Evolutionary conservation across 208 protist species (phyloP).

Genomic region (Trypanosomatidae sp.): DNA sequence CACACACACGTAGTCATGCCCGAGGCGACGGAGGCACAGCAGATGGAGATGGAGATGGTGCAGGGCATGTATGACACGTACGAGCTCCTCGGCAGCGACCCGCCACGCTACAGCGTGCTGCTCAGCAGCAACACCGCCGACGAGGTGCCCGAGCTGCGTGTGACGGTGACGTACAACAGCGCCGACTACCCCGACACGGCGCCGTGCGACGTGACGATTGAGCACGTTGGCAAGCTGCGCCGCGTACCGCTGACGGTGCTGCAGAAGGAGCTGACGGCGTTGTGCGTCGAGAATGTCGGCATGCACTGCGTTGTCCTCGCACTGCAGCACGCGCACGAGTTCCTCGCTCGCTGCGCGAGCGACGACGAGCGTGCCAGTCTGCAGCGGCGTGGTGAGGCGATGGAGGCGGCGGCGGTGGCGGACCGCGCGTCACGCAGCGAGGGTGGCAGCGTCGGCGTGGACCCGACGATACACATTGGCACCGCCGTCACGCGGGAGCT

Average conservation of each 20-base stretch:
- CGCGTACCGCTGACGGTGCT: slow-evolving; percentile 44
- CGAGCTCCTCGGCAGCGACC: slow-evolving; percentile 42
- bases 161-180: slow-evolving; percentile 53
- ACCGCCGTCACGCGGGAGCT: slow-evolving; percentile 71
- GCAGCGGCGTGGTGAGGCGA: slow-evolving; percentile 40
- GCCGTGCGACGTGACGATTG: slow-evolving; percentile 28
- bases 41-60: slow-evolving; percentile 89
- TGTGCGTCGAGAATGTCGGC: slow-evolving; percentile 61
- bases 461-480: slow-evolving; percentile 70
- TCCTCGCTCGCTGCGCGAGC: slow-evolving; percentile 28
- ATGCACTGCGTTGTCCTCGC: slow-evolving; percentile 57
- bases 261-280: slow-evolving; percentile 31
- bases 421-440: slow-evolving; percentile 4
- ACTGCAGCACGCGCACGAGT: slow-evolving; percentile 66
- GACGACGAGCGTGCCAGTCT: slow-evolving; percentile 65
- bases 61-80: slow-evolving; percentile 85
- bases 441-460: slow-evolving; percentile 6
- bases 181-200: slow-evolving; percentile 61
- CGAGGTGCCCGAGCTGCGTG: slow-evolving; percentile 56
- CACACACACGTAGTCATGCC: slow-evolving; percentile 31
- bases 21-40: slow-evolving; percentile 51
- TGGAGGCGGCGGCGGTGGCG: slow-evolving; percentile 21
- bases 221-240: slow-evolving; percentile 54
- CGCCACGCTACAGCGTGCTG: slow-evolving; percentile 64
- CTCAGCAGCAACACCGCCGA: slow-evolving; percentile 37